Percentiles rank a stretch among this genome's conserved stretches.
Conservation (phyloP, 768 basidiomycete genomes). For the Clitopilus hobsonii region DNA sequence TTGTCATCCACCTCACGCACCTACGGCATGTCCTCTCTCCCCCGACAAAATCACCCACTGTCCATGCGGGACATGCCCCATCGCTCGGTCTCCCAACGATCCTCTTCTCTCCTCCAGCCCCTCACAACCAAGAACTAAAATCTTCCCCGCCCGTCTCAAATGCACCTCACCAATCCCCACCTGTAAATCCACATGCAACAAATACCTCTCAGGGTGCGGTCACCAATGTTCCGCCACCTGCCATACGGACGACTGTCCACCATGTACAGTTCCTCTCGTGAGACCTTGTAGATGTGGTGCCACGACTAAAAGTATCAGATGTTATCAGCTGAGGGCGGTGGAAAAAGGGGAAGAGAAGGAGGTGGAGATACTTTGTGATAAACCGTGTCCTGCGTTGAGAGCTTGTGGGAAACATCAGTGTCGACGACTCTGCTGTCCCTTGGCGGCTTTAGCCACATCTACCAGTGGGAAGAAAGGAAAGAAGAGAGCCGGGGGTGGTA, state of each 20-base stretch:
- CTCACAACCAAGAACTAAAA: too few relatives aligned
- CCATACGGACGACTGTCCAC: slow-evolving; percentile 76
- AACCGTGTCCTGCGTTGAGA: slow-evolving; percentile 71
- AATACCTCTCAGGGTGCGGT: slow-evolving; percentile 56
- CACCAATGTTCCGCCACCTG: slow-evolving; percentile 72
- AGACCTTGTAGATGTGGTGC: slow-evolving; percentile 86
- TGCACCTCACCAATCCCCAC: slow-evolving; percentile 82
- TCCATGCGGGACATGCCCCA: slow-evolving; percentile 71
- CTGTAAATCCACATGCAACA: slow-evolving; percentile 66
- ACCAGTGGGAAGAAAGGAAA: slow-evolving; percentile 51
- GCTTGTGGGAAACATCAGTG: slow-evolving; percentile 89
- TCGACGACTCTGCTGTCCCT: slow-evolving; percentile 80
- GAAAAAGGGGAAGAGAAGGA: slow-evolving; percentile 23
- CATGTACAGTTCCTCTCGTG: slow-evolving; percentile 65
- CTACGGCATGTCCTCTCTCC: slow-evolving; percentile 67
- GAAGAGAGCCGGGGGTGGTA: slow-evolving; percentile 31
- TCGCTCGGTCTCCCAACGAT: slow-evolving; percentile 31
- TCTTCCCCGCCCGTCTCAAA: slow-evolving; percentile 36
- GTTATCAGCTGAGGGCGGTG: slow-evolving; percentile 39
- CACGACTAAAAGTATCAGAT: slow-evolving; percentile 51
- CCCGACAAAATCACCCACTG: slow-evolving; percentile 67
- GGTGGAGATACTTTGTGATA: slow-evolving; percentile 72
- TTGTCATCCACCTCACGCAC: slow-evolving; percentile 69
- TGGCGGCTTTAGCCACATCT: slow-evolving; percentile 54
- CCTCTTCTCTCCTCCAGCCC: slow-evolving; percentile 20